Conservation (phyloP, 2,329 filamentous ascomycete species). For the Amauroascus verrucosus region DNA sequence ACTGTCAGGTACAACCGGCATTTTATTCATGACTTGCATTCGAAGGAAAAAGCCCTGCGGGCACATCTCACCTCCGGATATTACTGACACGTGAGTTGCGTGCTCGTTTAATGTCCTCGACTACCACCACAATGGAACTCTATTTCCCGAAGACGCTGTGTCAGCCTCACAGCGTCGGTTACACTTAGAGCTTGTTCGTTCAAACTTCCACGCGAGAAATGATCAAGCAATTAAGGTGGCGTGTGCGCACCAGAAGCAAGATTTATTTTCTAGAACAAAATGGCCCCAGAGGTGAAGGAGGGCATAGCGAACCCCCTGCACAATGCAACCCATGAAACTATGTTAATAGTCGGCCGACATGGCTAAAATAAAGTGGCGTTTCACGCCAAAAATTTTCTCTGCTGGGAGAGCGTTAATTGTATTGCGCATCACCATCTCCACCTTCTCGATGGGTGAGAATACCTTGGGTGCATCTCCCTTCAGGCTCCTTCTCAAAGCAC, state of each 20-base stretch:
- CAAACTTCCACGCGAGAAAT: neutral
- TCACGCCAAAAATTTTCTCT: neutral
- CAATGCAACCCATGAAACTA: slow-evolving; percentile 5
- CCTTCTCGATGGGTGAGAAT: neutral
- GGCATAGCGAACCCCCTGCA: neutral
- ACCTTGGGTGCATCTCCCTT: neutral
- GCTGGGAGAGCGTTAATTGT: neutral
- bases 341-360: neutral
- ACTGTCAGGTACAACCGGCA: neutral
- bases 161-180: neutral
- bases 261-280: neutral
- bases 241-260: neutral
- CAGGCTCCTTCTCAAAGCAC: neutral
- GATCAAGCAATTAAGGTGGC: neutral
- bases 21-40: neutral
- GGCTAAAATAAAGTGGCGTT: neutral
- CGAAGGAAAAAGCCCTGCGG: neutral
- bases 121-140: neutral
- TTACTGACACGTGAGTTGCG: neutral
- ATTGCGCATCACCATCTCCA: neutral
- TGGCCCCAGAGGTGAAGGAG: neutral
- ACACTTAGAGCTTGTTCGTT: neutral
- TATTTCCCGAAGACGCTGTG: neutral
- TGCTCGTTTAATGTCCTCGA: neutral
- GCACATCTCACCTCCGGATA: neutral